Evolutionary conservation across 2,329 filamentous ascomycete genomes (phyloP), one percentile per base, ranked within the genome.

Genomic region (Cladosporium sp.): DNA sequence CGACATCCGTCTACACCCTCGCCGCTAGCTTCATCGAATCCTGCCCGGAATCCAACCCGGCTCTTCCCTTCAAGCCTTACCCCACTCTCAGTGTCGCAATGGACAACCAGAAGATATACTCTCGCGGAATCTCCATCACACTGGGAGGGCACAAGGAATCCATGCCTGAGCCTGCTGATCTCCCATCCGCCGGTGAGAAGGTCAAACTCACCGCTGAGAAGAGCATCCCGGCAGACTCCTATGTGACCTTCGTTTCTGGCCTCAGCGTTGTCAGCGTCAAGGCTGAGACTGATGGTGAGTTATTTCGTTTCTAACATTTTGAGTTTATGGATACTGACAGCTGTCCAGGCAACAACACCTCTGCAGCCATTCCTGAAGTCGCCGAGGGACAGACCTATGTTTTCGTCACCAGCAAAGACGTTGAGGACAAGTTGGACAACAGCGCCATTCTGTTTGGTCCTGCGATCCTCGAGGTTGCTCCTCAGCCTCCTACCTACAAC

Each of bases 1-100:
- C 78, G 61, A 77, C 82, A 64, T 69, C 77, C 58, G 81, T 85
- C 47, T 85, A 77, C 72, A 82, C 82, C 4, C 75, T 87, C n/a
- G 83, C 83, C 0, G 74, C 80, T 0, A 70, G 73, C 49, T 86
- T 86, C 69, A 83, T 86, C 63, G 71, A 64, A 3, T 65, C 68
- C 2, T 85, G 82, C 66, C 80, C 83, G 1, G 54, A 68, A 5
- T 70, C 66, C 58, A 84, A 84, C 62, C 65, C 73, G 0, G 55
- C 69, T 1, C 73, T 86, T 1, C 80, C 82, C 2, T 77, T 87
- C 63, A 82, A 75, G 68, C 76, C 61, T 3, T 62, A 56, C 58
- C 60, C 61, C 2, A 11, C 50, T 11, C 52, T 64, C n/a, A 47
- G 41, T 29, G 51, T 56, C n/a, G 36, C n/a, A 22, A 42, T 32